Evolutionary conservation across 106 monocot species (phyloP).

Genomic region (Dendrobium chrysotoxum): DNA sequence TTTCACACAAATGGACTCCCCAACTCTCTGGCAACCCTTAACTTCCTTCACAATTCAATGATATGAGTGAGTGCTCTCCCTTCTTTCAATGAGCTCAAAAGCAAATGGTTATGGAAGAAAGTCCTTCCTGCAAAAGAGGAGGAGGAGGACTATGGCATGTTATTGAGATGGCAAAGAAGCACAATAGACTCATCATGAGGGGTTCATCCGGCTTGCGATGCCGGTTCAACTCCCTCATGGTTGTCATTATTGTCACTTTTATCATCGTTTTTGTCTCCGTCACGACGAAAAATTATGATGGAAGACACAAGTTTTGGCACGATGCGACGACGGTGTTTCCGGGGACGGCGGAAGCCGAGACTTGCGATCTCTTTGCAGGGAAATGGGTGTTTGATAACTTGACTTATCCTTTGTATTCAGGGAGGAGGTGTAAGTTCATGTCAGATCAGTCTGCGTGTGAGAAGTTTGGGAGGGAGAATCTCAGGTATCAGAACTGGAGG

Average conservation of each 20-base stretch:
- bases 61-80: neutral
- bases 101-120: neutral
- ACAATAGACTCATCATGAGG: neutral
- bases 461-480: slow-evolving; percentile 53
- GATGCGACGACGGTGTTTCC: neutral
- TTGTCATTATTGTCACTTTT: neutral
- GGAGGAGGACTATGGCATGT: slow-evolving; percentile 2
- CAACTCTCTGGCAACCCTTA: neutral
- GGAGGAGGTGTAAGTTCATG: slow-evolving; percentile 51
- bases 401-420: slow-evolving; percentile 35
- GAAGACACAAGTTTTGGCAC: neutral
- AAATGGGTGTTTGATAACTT: slow-evolving; percentile 51
- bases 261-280: slow-evolving; percentile 12
- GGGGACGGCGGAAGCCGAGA: neutral
- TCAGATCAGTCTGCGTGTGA: slow-evolving; percentile 55
- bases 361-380: slow-evolving; percentile 28
- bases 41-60: neutral
- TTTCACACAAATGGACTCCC: neutral
- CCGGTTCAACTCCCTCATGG: slow-evolving; percentile 16
- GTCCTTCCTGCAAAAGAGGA: neutral
- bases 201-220: slow-evolving; percentile 13
- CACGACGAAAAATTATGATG: neutral
- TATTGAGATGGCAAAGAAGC: slow-evolving; percentile 20
- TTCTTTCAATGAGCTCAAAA: neutral
- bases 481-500: slow-evolving; percentile 58